phyloP scores from a whole-genome alignment of 2,329 filamentous ascomycete species.

The Thermomyces lanuginosus region DNA sequence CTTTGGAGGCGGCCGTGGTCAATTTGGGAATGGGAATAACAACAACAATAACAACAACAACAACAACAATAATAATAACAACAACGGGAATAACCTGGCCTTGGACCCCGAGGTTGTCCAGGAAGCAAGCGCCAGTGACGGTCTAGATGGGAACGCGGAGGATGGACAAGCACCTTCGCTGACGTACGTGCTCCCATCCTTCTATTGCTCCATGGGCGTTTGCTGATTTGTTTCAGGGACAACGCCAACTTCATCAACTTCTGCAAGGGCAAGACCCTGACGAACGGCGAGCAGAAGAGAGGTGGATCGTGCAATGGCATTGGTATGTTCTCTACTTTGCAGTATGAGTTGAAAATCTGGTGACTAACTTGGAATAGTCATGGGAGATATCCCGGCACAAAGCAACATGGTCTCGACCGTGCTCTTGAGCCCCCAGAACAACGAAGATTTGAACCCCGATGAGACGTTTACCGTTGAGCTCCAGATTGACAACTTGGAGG shows the following conservation, averaged over 20 bases:
- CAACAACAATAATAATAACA: constrained; percentile 7
- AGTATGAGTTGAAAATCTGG: constrained; percentile 4
- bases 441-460: constrained; percentile 24
- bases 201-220: background rate
- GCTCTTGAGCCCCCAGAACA: constrained; percentile 32
- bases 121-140: constrained; percentile 12
- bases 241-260: constrained; percentile 45
- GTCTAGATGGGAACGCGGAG: constrained; percentile 13
- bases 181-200: constrained; percentile 22
- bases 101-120: constrained; percentile 30
- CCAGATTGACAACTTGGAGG: constrained; percentile 33
- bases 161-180: constrained; percentile 29
- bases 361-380: constrained; percentile 21
- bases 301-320: constrained; percentile 42
- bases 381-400: constrained; percentile 39
- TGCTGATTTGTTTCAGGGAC: constrained; percentile 21
- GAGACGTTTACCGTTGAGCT: constrained; percentile 34
- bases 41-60: constrained; percentile 12
- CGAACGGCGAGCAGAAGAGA: constrained; percentile 37
- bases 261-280: constrained; percentile 37
- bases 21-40: constrained; percentile 3
- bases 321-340: constrained; percentile 15
- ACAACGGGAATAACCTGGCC: constrained; percentile 6
- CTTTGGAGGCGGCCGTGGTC: background rate
- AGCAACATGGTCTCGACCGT: constrained; percentile 40